phyloP scores from a whole-genome alignment of 495 filamentous ascomycete species.

The Echria macrotheca region DNA sequence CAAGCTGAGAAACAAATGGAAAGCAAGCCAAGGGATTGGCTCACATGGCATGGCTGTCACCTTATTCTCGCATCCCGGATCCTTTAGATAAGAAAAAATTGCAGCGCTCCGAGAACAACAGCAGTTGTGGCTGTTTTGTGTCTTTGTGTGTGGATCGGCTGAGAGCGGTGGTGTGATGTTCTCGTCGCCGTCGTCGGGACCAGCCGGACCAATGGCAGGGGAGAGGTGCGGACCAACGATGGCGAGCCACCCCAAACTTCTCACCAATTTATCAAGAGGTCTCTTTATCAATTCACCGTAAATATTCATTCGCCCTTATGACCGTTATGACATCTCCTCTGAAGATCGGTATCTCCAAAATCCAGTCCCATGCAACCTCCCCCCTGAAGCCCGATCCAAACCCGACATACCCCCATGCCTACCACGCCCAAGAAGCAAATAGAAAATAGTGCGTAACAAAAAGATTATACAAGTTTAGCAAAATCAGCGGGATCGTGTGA shows the following conservation, averaged over 20 bases:
- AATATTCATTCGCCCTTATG: too few species aligned
- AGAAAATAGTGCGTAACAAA: constrained; percentile 29
- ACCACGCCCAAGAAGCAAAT: constrained; percentile 27
- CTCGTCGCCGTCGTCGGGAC: not conserved
- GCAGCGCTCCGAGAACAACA: not conserved
- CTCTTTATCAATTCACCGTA: too few species aligned
- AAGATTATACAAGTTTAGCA: constrained; percentile 26
- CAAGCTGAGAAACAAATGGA: not conserved
- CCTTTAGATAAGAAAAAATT: not conserved
- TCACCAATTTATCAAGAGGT: not conserved
- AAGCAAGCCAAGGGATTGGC: not conserved
- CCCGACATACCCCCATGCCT: too few species aligned
- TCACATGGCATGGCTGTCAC: not conserved
- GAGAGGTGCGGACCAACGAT: not conserved
- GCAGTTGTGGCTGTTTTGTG: not conserved
- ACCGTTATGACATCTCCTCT: too few species aligned
- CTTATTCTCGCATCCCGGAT: too few species aligned
- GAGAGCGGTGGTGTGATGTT: not conserved
- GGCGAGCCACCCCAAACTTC: constrained; percentile 11
- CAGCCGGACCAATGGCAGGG: not conserved
- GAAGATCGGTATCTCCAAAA: too few species aligned
- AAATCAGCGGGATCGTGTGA: constrained; percentile 25
- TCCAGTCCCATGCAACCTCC: too few species aligned
- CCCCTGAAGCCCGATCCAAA: too few species aligned
- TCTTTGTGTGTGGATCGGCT: not conserved